Evolutionary conservation across 257 asterid genomes (phyloP), one percentile per base, ranked within the genome.

Genomic region (Plantago ovata): DNA sequence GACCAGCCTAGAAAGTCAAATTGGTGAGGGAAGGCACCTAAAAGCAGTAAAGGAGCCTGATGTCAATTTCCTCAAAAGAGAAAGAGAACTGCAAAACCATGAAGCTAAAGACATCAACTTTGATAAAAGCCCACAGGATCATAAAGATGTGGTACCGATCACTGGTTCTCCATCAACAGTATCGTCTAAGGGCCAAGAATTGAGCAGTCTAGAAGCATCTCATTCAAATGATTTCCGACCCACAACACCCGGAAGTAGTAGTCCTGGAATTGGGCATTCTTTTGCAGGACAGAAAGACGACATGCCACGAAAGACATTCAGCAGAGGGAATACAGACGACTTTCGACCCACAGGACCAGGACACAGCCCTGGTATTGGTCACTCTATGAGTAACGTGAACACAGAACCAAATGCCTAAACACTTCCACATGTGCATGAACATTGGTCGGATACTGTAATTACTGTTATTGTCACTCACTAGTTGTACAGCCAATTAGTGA

Each of bases 211-310:
- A 48, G 62, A 61, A 52, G 46, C 21, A 38, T 16, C 52, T 18
- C 52, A 5, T 38, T 47, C 47, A 11, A 51, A 61, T 21, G 73
- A 66, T 50, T 66, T 76, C 58, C 75, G 72, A 55, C 77, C 82
- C 7, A 81, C 85, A 4, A 44, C 67, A 47, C 85, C 83, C n/a
- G 92, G 95, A 54, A 72, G 80, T 63, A n/a, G n/a, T n/a, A 86
- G 95, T 64, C 89, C 89, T 14, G 87, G 93, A 41, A 61, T 79
- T 10, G 93, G 89, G n/a, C 95, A 86, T 68, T 64, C 69, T 13
- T 62, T 62, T 60, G 38, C 42, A 10, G 66, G 53, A 57, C 4
- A 38, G 63, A 60, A 58, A 18, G 53, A 4, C 49, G 57, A 38
- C 63, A 11, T 22, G 53, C 60, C 67, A 45, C 61, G 59, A 39